Conservation (phyloP, 176 grass and related monocot genomes). For the Metroxylon sagu region DNA sequence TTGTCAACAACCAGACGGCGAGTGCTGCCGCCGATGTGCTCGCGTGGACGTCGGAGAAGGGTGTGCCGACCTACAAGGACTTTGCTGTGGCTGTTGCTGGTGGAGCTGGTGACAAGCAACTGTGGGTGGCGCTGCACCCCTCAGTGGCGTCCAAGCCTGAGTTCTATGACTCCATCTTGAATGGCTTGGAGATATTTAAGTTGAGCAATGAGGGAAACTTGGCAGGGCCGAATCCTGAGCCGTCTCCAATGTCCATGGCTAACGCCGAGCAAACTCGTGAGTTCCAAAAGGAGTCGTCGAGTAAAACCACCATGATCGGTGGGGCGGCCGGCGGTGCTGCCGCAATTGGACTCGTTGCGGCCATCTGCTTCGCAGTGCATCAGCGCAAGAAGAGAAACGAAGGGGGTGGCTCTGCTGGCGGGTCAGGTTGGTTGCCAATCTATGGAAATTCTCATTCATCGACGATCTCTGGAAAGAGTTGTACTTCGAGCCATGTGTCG, state of each 20-base stretch:
- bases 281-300: no score
- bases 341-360: no score
- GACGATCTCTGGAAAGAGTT: not conserved
- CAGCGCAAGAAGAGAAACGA: no score
- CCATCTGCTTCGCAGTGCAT: no score
- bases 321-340: no score
- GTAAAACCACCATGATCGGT: no score
- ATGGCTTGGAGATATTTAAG: conserved; percentile 15
- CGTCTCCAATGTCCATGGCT: not conserved
- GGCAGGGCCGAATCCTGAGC: conserved; percentile 10
- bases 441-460: not conserved
- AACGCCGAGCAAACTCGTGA: no score
- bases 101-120: not conserved
- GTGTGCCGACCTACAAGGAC: conserved; percentile 6
- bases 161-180: conserved; percentile 10
- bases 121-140: conserved; percentile 12
- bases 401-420: no score
- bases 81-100: not conserved
- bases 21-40: not conserved
- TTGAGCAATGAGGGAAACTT: conserved; percentile 1
- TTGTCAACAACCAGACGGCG: conserved; percentile 8
- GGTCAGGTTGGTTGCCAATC: not conserved
- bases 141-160: not conserved
- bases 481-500: conserved; percentile 2
- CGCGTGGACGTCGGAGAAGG: not conserved